phyloP scores from a whole-genome alignment of 1,284 basidiomycete species.

The Agroathelia rolfsii region DNA sequence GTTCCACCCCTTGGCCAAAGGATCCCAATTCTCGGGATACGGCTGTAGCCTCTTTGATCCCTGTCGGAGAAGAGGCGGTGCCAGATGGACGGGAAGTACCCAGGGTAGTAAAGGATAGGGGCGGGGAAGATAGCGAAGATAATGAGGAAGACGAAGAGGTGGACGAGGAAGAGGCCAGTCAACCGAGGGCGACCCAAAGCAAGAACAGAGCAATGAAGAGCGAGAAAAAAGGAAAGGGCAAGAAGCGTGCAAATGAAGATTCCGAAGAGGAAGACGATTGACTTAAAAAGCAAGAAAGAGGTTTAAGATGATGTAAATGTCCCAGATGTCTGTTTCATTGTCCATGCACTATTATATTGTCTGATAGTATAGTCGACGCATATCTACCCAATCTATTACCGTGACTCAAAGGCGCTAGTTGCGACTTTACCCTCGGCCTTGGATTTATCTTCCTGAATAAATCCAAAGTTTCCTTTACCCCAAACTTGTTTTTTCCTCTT shows the following conservation, averaged over 20 bases:
- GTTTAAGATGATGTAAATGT: too few relatives aligned
- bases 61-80: conserved; percentile 57
- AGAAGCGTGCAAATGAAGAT: conserved; percentile 26
- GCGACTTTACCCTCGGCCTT: conserved; percentile 36
- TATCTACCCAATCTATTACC: conserved; percentile 6
- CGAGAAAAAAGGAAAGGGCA: conserved; percentile 16
- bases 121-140: conserved; percentile 27
- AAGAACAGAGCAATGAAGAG: conserved; percentile 22
- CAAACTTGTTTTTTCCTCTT: conserved; percentile 55
- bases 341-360: too few relatives aligned
- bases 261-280: conserved; percentile 24
- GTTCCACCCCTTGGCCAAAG: conserved; percentile 46
- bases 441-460: conserved; percentile 34
- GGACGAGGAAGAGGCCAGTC: conserved; percentile 27
- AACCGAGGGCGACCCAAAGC: conserved; percentile 18
- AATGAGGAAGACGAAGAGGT: conserved; percentile 35
- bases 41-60: too few relatives aligned
- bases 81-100: conserved; percentile 46
- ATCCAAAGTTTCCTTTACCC: conserved; percentile 70
- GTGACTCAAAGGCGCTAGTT: too few relatives aligned
- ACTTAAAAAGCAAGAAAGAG: too few relatives aligned
- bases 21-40: too few relatives aligned
- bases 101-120: conserved; percentile 25
- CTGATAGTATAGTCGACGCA: too few relatives aligned
- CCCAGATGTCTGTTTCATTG: too few relatives aligned